Conservation (phyloP, 352 stramenopile species). For the Plasmopara muralis region DNA sequence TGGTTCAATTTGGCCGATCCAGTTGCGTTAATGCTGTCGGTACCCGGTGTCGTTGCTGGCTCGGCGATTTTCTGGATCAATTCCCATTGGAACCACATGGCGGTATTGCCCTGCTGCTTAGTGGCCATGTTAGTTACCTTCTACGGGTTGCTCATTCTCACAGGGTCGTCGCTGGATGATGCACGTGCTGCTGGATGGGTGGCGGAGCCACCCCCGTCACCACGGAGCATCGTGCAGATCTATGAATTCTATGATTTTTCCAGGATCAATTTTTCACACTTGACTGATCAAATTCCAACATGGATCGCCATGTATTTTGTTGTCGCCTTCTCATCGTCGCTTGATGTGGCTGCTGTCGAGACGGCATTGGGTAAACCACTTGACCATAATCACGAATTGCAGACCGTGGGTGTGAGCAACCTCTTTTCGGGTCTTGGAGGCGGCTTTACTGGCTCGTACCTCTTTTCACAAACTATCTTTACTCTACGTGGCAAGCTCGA, state of each 20-base stretch:
- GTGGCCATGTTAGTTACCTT: constrained; percentile 80
- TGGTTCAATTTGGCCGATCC: constrained; percentile 75
- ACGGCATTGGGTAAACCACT: constrained; percentile 92
- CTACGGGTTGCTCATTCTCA: constrained; percentile 72
- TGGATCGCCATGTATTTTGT: constrained; percentile 98
- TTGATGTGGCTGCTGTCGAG: constrained; percentile 97
- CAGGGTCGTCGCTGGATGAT: constrained; percentile 77
- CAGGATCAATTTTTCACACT: constrained; percentile 48
- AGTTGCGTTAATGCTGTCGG: constrained; percentile 77
- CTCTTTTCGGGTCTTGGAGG: constrained; percentile 92
- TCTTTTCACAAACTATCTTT: constrained; percentile 97
- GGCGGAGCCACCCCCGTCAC: constrained; percentile 53
- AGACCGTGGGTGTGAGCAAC: constrained; percentile 95
- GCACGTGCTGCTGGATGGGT: constrained; percentile 91
- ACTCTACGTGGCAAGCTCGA: constrained; percentile 74
- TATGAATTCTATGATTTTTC: constrained; percentile 77
- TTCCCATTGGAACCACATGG: constrained; percentile 73
- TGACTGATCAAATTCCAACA: constrained; percentile 77
- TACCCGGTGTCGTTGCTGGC: constrained; percentile 79
- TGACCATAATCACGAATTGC: constrained; percentile 94
- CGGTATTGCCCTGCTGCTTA: constrained; percentile 85
- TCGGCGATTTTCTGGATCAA: constrained; percentile 81
- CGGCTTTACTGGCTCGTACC: constrained; percentile 98
- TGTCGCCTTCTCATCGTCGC: constrained; percentile 95
- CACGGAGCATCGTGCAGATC: constrained; percentile 58